Evolutionary conservation across 352 stramenopile species (phyloP).

Genomic region (Phytophthora fragariaefolia): DNA sequence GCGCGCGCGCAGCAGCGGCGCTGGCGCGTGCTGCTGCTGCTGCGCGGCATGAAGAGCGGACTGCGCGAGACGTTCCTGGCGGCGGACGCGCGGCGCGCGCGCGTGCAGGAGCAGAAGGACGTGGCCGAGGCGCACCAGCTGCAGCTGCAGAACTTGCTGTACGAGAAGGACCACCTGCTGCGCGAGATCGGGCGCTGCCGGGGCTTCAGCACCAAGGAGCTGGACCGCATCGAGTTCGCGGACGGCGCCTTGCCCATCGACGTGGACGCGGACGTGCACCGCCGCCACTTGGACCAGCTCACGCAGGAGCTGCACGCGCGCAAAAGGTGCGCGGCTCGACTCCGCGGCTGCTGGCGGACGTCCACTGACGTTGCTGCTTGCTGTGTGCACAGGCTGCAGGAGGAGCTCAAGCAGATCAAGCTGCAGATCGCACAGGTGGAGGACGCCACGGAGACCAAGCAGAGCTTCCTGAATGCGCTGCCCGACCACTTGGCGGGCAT

Average conservation of each 20-base stretch:
- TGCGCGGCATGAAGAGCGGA: constrained; percentile 60
- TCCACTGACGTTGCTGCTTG: neutral
- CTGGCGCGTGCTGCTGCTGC: constrained; percentile 63
- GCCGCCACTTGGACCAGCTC: constrained; percentile 70
- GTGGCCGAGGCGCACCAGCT: constrained; percentile 78
- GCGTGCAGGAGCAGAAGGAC: constrained; percentile 79
- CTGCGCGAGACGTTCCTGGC: constrained; percentile 76
- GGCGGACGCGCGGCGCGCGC: constrained; percentile 64
- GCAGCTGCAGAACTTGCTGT: constrained; percentile 83
- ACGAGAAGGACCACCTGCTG: constrained; percentile 84
- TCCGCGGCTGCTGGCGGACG: too few species aligned
- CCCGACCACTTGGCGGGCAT: constrained; percentile 58
- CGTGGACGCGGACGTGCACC: constrained; percentile 59
- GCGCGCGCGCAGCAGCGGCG: constrained; percentile 51
- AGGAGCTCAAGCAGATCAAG: constrained; percentile 67
- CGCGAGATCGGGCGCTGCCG: constrained; percentile 79
- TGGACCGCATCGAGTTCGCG: constrained; percentile 83
- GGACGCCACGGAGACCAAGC: constrained; percentile 60
- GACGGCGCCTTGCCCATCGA: constrained; percentile 59
- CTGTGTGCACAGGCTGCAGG: constrained; percentile 57
- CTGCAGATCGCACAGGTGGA: constrained; percentile 67
- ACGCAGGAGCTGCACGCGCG: constrained; percentile 66
- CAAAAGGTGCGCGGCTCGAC: constrained; percentile 61
- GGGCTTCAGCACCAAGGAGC: constrained; percentile 78
- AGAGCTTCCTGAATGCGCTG: constrained; percentile 61